Base-by-base conservation (phyloP, 257 asterid genomes). In the Nicotiana obtusifolia region DNA sequence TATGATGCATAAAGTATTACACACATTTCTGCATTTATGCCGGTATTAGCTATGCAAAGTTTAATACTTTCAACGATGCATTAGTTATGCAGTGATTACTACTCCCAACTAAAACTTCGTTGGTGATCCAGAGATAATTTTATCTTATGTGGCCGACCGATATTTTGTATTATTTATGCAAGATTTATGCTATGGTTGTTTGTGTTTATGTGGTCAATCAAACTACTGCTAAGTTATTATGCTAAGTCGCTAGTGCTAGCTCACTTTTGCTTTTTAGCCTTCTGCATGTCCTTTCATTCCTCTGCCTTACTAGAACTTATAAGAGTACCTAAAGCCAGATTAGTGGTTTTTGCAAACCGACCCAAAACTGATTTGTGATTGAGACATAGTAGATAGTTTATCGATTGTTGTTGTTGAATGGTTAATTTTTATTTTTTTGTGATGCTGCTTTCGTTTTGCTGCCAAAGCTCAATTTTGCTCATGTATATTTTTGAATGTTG, bases 321-420 rank as follows among this genome's bases (percentile, higher is more conserved):
- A 3, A 22, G 30, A 64, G 35, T 24, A 26, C 68, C 33, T 69
- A 69, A 30, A 0, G 33, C n/a, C 5, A 41, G 5, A 20, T 69
- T 69, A 69, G 57, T 69, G 56, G 57, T 20, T 69, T 41, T 69
- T 37, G 78, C 33, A 69, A 61, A 69, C 57, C n/a, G n/a, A 69
- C 78, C 4, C n/a, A 69, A 24, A 26, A 69, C 54, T 69, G 78
- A 69, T 69, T 69, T 20, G 77, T 28, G 77, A 10, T 35, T 35
- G 77, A 35, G 77, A 11, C 5, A 8, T 67, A 19, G 16, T 35
- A 67, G 76, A n/a, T 35, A 68, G 7, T 69, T 37, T 10, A 69
- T 20, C 57, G 30, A 60, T 33, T 59, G 49, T 37, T 14, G 57
- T 78, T 78, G 31, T 31, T 37, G 19, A 69, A 49, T 37, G 57